Evolutionary conservation across 2,329 filamentous ascomycete species (phyloP).

Genomic region (Fusarium scirpi): DNA sequence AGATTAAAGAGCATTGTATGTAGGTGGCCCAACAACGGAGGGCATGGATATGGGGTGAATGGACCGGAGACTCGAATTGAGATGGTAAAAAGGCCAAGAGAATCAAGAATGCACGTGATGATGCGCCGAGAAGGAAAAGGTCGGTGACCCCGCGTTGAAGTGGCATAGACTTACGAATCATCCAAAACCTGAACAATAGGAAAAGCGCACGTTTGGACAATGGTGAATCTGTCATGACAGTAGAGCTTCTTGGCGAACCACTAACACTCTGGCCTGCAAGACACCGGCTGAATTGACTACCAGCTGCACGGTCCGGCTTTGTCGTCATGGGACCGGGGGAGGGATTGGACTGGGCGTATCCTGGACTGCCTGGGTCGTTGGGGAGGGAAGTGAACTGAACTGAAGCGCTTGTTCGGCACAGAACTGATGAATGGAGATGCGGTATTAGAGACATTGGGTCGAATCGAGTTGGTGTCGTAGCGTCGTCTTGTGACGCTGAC

Average conservation of each 20-base stretch:
- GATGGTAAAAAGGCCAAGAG: not conserved
- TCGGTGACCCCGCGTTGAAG: constrained; percentile 10
- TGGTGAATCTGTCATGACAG: constrained; percentile 10
- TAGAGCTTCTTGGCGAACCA: constrained; percentile 30
- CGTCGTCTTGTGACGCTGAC: constrained; percentile 35
- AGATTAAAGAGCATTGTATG: constrained; percentile 7
- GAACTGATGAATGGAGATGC: constrained; percentile 26
- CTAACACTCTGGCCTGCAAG: constrained; percentile 39
- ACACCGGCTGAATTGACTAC: constrained; percentile 28
- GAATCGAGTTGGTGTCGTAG: not conserved
- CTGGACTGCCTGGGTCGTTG: constrained; percentile 6
- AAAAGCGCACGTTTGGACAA: constrained; percentile 9
- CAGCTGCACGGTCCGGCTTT: constrained; percentile 36
- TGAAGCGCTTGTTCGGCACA: constrained; percentile 25
- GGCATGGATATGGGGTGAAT: not conserved
- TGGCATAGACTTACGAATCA: constrained; percentile 19
- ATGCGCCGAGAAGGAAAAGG: constrained; percentile 8
- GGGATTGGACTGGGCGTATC: constrained; percentile 2
- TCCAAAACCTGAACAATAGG: constrained; percentile 38
- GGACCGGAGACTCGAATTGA: not conserved
- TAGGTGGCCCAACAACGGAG: not conserved
- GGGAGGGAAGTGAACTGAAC: not conserved
- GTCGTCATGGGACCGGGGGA: constrained; percentile 42
- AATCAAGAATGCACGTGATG: constrained; percentile 17
- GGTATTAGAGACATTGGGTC: constrained; percentile 30